Evolutionary conservation across 2,329 filamentous ascomycete genomes (phyloP).

Genomic region (Helminthosporium solani): DNA sequence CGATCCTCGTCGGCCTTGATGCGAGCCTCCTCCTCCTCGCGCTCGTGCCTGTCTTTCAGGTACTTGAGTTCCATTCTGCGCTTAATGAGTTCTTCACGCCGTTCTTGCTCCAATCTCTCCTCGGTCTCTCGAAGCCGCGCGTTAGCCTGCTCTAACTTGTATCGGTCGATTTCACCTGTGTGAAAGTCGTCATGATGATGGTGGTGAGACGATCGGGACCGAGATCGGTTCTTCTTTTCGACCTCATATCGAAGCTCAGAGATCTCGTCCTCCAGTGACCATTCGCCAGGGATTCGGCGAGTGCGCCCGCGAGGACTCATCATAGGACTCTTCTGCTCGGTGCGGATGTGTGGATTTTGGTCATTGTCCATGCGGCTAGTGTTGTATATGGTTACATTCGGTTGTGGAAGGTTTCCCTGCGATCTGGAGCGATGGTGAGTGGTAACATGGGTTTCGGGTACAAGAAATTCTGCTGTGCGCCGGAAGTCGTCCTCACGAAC

Average conservation of each 20-base stretch:
- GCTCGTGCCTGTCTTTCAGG: slow-evolving; percentile 37
- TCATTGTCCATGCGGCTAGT: slow-evolving; percentile 43
- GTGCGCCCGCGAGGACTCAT: slow-evolving; percentile 31
- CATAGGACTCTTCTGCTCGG: slow-evolving; percentile 30
- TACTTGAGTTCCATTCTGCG: slow-evolving; percentile 39
- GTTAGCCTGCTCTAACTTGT: slow-evolving; percentile 38
- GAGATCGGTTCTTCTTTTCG: slow-evolving; percentile 23
- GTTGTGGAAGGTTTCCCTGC: slow-evolving; percentile 45
- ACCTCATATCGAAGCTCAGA: slow-evolving; percentile 32
- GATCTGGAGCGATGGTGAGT: slow-evolving; percentile 48
- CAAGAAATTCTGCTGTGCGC: slow-evolving; percentile 32
- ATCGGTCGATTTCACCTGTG: slow-evolving; percentile 33
- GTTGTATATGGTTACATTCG: slow-evolving; percentile 51
- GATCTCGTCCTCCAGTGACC: slow-evolving; percentile 38
- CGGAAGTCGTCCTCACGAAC: slow-evolving; percentile 23
- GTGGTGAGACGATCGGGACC: slow-evolving; percentile 23
- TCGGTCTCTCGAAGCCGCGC: slow-evolving; percentile 40
- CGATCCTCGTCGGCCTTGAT: slow-evolving; percentile 31
- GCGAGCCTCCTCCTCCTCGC: slow-evolving; percentile 30
- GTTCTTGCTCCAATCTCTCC: slow-evolving; percentile 34
- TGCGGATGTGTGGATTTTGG: slow-evolving; percentile 35
- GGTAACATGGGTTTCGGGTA: slow-evolving; percentile 26
- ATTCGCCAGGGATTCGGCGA: slow-evolving; percentile 36
- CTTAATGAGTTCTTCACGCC: slow-evolving; percentile 39
- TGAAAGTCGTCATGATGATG: slow-evolving; percentile 16